Base-by-base conservation (phyloP, 495 filamentous ascomycete species). In the Aspergillus leporis region DNA sequence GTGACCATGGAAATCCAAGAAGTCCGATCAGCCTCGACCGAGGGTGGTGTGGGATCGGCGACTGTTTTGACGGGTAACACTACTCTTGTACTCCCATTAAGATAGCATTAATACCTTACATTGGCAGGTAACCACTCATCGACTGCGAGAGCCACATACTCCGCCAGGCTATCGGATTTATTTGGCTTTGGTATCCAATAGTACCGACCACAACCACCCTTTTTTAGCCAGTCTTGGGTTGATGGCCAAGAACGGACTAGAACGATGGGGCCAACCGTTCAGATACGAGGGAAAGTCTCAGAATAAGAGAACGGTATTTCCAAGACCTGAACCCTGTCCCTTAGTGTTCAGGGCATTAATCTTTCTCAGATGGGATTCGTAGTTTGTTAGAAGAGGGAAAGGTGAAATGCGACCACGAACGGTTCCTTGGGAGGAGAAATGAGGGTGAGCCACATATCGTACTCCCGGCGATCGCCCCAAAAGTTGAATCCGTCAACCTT, bases 341-440 rank as follows among this genome's bases (percentile, higher is more conserved):
- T 28, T 28, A 28, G 25, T 28, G 3, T 28, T 28, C 6, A 28
- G 6, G 6, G 25, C 6, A 6, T 28, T 28, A n/a, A n/a, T n/a
- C n/a, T n/a, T n/a, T n/a, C n/a, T n/a, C n/a, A n/a, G n/a, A n/a
- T n/a, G 25, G 21, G 31, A 14, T 14, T 40, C 19, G 19, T 36
- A 53, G 41, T 53, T 40, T 36, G 31, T 22, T 28, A 32, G 31
- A 25, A 32, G 31, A 25, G 22, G 32, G 22, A 16, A 4, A n/a
- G 23, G 32, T 23, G 19, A 41, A 32, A 36, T 46, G 34, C 6
- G 30, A 48, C 58, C 31, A 53, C 19, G 45, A 51, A 32, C 31
- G 60, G n/a, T n/a, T 58, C 51, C 56, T 51, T 58, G 55, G 52
- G 36, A 12, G 45, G 51, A 47, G 45, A 56, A 46, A 50, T 48